These are phyloP conservation scores for Triangularia verruculosa DNA, from an alignment of 2,329 filamentous ascomycete species.

Conservation along the genomic window DNA sequence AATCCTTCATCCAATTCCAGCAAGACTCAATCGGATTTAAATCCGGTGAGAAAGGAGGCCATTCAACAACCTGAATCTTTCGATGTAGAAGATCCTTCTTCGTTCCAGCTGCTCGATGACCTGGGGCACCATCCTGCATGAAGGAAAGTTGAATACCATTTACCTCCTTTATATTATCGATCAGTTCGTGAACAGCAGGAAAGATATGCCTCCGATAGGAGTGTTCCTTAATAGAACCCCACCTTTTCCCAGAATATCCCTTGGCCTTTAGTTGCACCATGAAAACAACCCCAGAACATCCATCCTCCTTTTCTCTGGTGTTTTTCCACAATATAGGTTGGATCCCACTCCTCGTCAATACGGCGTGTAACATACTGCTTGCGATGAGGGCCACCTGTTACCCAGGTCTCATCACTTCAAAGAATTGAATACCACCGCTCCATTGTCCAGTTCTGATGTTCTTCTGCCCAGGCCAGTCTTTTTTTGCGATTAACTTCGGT, in stretches of 20 bases:
- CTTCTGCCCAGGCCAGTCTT: too few species aligned
- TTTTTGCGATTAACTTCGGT: too few species aligned
- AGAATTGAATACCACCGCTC: too few species aligned
- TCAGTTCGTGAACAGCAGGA: constrained; percentile 12
- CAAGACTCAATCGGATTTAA: constrained; percentile 19
- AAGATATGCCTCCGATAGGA: constrained; percentile 25
- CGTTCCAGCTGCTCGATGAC: not conserved
- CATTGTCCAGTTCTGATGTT: not conserved
- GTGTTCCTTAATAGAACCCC: constrained; percentile 27
- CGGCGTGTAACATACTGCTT: not conserved
- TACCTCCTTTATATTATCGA: not conserved
- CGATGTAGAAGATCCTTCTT: constrained; percentile 5
- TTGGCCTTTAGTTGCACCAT: constrained; percentile 27
- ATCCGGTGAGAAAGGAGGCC: constrained; percentile 16
- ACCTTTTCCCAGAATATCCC: constrained; percentile 35
- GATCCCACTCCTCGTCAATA: constrained; percentile 24
- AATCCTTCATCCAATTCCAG: constrained; percentile 24
- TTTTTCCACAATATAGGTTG: constrained; percentile 25
- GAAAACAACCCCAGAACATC: constrained; percentile 34
- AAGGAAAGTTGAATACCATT: constrained; percentile 3
- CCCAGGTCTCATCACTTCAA: too few species aligned
- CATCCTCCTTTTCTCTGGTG: constrained; percentile 26
- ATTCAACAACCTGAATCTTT: constrained; percentile 10
- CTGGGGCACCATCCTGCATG: constrained; percentile 14
- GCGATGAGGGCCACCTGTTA: too few species aligned